These are phyloP conservation scores for Cercospora beticola DNA, from an alignment of 2,329 filamentous ascomycete genomes.

Conservation along the genomic window DNA sequence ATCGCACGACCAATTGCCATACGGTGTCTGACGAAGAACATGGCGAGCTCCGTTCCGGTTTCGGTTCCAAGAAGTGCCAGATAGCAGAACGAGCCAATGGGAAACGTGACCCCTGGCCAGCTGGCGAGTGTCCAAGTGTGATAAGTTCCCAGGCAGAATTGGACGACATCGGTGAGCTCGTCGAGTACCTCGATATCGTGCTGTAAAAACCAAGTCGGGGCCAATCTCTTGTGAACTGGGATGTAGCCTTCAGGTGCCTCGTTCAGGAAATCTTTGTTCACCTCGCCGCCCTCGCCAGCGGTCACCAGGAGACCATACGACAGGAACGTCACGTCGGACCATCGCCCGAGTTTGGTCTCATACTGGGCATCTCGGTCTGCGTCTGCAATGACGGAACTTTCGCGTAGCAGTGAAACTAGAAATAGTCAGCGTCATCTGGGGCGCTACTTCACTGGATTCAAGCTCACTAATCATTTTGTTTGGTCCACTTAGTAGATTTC, in stretches of 20 bases:
- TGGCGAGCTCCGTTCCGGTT: background rate
- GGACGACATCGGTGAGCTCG: background rate
- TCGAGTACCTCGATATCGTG: background rate
- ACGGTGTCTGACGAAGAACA: background rate
- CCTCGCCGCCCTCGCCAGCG: background rate
- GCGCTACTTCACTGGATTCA: background rate
- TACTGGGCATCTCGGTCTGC: background rate
- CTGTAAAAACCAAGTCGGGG: background rate
- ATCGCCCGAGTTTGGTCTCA: background rate
- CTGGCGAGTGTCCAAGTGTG: background rate
- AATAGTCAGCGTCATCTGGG: background rate
- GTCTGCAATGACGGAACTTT: background rate
- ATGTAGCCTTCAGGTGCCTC: background rate
- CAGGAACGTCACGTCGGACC: background rate
- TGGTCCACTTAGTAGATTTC: background rate
- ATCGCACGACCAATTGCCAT: background rate
- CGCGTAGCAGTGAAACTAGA: background rate
- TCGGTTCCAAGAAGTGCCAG: background rate
- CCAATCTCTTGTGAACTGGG: background rate
- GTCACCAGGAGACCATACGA: background rate
- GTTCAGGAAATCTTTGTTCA: background rate
- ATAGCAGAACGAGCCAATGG: background rate
- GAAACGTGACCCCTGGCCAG: slow-evolving; percentile 9
- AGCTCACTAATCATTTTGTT: background rate
- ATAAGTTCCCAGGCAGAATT: background rate